These are phyloP conservation scores for Fusarium dimerum DNA, from an alignment of 2,329 filamentous ascomycete species.

Conservation along the genomic window DNA sequence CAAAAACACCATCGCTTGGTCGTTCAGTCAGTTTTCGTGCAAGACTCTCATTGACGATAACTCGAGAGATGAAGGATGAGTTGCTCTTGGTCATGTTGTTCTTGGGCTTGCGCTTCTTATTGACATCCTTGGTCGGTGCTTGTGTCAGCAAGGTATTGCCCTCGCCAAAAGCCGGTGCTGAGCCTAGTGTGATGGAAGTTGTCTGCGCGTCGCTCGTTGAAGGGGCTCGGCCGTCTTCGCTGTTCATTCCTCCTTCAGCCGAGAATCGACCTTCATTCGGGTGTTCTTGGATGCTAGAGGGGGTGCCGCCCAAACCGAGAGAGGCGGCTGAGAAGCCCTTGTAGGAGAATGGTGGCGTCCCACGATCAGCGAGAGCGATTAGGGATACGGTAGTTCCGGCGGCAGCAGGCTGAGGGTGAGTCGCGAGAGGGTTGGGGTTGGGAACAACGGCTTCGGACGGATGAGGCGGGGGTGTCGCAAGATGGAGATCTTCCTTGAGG, in stretches of 20 bases:
- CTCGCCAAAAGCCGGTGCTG: slow-evolving; percentile 76
- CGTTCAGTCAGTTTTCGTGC: slow-evolving; percentile 79
- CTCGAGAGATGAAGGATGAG: slow-evolving; percentile 96
- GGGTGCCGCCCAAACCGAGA: slow-evolving; percentile 44
- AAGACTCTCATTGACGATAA: slow-evolving; percentile 84
- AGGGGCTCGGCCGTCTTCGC: slow-evolving; percentile 55
- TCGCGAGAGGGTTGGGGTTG: slow-evolving; percentile 90
- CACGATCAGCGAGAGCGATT: slow-evolving; percentile 67
- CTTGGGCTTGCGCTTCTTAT: slow-evolving; percentile 90
- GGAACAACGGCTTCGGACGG: slow-evolving; percentile 86
- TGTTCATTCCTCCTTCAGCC: slow-evolving; percentile 59
- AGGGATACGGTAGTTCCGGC: slow-evolving; percentile 83
- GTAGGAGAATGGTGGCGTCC: slow-evolving; percentile 55
- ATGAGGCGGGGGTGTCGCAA: slow-evolving; percentile 93
- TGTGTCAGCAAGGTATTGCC: slow-evolving; percentile 74
- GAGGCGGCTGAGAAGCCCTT: slow-evolving; percentile 54
- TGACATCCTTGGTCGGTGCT: slow-evolving; percentile 66
- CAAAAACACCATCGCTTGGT: slow-evolving; percentile 76
- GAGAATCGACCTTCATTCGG: slow-evolving; percentile 62
- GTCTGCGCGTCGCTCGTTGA: slow-evolving; percentile 53
- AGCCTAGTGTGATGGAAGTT: slow-evolving; percentile 42
- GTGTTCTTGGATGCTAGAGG: slow-evolving; percentile 60
- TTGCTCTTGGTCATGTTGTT: slow-evolving; percentile 99
- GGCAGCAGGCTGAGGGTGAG: slow-evolving; percentile 79
- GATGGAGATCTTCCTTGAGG: slow-evolving; percentile 85